Evolutionary conservation across 1,284 basidiomycete genomes (phyloP).

Genomic region (Ustilago crameri): DNA sequence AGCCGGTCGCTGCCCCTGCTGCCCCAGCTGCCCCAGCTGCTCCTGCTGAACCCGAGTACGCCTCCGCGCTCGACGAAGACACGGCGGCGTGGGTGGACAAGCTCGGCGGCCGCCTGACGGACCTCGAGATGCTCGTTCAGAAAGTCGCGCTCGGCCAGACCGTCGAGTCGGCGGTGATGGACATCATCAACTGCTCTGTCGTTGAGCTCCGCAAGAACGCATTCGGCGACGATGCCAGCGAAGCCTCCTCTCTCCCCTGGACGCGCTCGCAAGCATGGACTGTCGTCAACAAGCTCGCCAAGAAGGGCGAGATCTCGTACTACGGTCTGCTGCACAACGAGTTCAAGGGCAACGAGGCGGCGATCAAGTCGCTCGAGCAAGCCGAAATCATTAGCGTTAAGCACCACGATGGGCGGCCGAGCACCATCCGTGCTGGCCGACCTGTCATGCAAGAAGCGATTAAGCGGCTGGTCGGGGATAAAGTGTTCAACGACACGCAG

Average conservation of each 20-base stretch:
- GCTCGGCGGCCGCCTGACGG: conserved; percentile 62
- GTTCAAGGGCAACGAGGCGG: conserved; percentile 88
- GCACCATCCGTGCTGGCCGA: conserved; percentile 85
- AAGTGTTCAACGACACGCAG: conserved; percentile 82
- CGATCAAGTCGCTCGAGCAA: conserved; percentile 86
- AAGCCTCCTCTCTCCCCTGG: conserved; percentile 85
- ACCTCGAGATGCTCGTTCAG: conserved; percentile 61
- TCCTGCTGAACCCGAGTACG: conserved; percentile 14
- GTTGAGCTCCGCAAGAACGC: conserved; percentile 88
- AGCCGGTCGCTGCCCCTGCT: neutral
- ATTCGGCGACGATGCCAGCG: conserved; percentile 88
- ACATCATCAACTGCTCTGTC: conserved; percentile 76
- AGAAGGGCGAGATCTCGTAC: conserved; percentile 81
- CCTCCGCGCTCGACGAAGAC: conserved; percentile 33
- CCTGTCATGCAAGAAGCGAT: conserved; percentile 90
- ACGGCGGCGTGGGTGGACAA: conserved; percentile 60
- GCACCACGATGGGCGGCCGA: conserved; percentile 84
- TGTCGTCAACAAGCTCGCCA: conserved; percentile 80
- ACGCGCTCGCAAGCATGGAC: conserved; percentile 87
- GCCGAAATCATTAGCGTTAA: conserved; percentile 86
- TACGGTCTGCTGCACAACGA: conserved; percentile 83
- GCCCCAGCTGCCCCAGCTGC: neutral
- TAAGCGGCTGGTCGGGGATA: conserved; percentile 80
- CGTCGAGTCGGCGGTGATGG: conserved; percentile 53
- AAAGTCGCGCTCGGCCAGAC: conserved; percentile 59